Evolutionary conservation across 1,284 basidiomycete species (phyloP), one percentile per base, ranked within the genome.

Genomic region (Coniophora puteana): DNA sequence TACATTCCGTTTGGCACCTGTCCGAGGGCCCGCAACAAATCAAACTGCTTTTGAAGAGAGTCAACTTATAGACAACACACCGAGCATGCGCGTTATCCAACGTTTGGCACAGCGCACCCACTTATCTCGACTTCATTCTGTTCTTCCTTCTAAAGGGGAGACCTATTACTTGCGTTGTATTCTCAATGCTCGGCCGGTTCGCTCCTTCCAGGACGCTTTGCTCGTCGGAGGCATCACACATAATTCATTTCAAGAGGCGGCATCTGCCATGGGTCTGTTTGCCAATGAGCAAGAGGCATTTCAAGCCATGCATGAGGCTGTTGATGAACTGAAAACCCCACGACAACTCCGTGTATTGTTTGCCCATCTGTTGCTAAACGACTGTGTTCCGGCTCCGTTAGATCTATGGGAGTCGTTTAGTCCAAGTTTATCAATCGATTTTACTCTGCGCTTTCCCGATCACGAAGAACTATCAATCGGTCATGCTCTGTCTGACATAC

Each of bases 341-440:
- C 20, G 29, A 0, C 54, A 59, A 22, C 42, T 59, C 0, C 46
- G 50, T 3, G 27, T 55, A 16, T 39, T 56, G 0, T 56, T 57
- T 29, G 29, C 47, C 14, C 47, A 53, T 25, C 36, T 59, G 1
- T 26, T 57, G 3, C 36, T 50, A 5, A 48, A 57, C 18, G 50
- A 51, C 5, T 54, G 48, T 30, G 17, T 46, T 8, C 33, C 35
- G 10, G 26, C 43, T 6, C 51, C 52, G 1, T 17, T 43, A 7
- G 4, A n/a, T 4, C 17, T 53, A 4, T 57, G 54, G 55, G 38
- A 51, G 3, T 10, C 13, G 3, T 41, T 49, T 25, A 18, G 23
- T 7, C 29, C 1, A 1, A 21, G 38, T n/a, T 21, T 53, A 3
- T 22, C 30, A 8, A 16, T 26, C 3, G 51, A 53, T 31, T 40